phyloP scores from a whole-genome alignment of 176 grass and related monocot genomes.

The Pontederia paniculata region DNA sequence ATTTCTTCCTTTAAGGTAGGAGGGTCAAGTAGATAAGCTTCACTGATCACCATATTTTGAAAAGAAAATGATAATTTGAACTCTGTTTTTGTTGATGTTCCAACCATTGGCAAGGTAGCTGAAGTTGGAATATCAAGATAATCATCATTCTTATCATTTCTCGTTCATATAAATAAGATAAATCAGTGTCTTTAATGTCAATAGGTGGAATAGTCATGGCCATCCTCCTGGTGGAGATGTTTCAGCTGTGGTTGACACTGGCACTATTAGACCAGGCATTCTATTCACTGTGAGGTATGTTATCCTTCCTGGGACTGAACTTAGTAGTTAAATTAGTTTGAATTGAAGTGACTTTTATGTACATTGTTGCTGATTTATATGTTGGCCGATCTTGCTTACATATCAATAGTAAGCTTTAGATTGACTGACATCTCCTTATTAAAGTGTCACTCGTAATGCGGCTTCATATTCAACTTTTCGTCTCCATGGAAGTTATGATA shows the following conservation, averaged over 20 bases:
- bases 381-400: too few relatives aligned
- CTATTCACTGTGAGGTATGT: slow-evolving; percentile 92
- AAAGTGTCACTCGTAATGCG: too few relatives aligned
- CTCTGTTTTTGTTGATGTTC: too few relatives aligned
- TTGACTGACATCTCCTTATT: too few relatives aligned
- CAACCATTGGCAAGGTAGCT: too few relatives aligned
- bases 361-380: too few relatives aligned
- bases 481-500: too few relatives aligned
- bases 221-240: slow-evolving; percentile 81
- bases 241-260: slow-evolving; percentile 59
- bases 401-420: background rate
- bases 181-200: background rate
- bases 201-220: slow-evolving; percentile 78
- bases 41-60: slow-evolving; percentile 20
- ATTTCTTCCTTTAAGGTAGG: slow-evolving; percentile 80
- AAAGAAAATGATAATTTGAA: background rate
- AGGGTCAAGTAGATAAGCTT: slow-evolving; percentile 9
- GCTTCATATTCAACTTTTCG: too few relatives aligned
- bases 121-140: too few relatives aligned
- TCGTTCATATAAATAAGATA: background rate
- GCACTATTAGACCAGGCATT: slow-evolving; percentile 54
- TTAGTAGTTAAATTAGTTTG: too few relatives aligned
- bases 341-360: too few relatives aligned
- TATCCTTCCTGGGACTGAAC: background rate
- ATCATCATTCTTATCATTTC: too few relatives aligned